These are phyloP conservation scores for Microglena sp. DNA, from an alignment of 139 green algal species.

Conservation along the genomic window DNA sequence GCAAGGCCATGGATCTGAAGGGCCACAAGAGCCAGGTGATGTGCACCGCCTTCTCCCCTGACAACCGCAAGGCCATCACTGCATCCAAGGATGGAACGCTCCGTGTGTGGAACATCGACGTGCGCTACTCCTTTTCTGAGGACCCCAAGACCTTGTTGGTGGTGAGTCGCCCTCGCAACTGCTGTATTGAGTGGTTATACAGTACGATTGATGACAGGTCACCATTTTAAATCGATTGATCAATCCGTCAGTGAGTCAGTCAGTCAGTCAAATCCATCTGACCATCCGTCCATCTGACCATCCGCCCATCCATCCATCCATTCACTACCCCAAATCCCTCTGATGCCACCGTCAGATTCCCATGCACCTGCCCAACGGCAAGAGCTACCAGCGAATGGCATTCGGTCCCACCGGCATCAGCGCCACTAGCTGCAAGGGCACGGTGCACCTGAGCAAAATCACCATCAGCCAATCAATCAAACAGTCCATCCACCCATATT, in stretches of 20 bases:
- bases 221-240: not conserved
- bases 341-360: no score
- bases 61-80: constrained; percentile 28
- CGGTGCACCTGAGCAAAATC: not conserved
- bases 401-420: constrained; percentile 5
- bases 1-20: constrained; percentile 30
- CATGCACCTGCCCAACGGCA: constrained; percentile 3
- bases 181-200: not conserved
- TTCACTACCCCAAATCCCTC: no score
- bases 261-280: no score
- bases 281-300: no score
- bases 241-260: not conserved
- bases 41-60: constrained; percentile 28
- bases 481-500: no score
- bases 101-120: constrained; percentile 40
- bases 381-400: constrained; percentile 14
- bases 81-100: constrained; percentile 29
- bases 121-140: constrained; percentile 36
- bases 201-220: not conserved
- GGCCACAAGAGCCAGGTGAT: constrained; percentile 38
- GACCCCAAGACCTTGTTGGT: constrained; percentile 45
- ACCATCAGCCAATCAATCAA: constrained; percentile 10
- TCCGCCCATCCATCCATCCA: no score
- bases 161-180: constrained; percentile 19
- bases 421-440: constrained; percentile 6